Conservation (phyloP, 257 asterid genomes). For the Mentha longifolia region DNA sequence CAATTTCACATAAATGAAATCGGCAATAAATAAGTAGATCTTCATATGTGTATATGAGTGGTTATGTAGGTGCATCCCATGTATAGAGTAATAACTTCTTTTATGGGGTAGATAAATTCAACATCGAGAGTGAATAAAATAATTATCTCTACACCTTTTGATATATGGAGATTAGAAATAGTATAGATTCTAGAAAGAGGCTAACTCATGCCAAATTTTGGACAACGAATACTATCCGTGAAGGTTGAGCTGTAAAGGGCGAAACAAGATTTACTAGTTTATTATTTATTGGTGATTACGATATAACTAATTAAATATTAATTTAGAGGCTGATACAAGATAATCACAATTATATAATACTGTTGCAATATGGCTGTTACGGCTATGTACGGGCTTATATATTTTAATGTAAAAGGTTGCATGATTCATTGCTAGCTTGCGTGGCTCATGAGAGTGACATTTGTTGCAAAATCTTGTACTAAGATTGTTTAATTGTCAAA, state of each 20-base stretch:
- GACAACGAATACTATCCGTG: slow-evolving; percentile 16
- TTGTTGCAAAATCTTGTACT: too few relatives aligned
- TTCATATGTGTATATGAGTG: too few relatives aligned
- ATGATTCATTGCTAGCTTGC: slow-evolving; percentile 20
- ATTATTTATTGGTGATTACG: slow-evolving; percentile 19
- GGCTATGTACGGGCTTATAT: slow-evolving; percentile 38
- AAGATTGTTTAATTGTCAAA: too few relatives aligned
- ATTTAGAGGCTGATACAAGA: neutral
- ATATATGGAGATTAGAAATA: slow-evolving; percentile 27
- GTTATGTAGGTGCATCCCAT: too few relatives aligned
- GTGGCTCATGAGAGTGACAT: slow-evolving; percentile 22
- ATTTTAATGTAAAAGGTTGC: slow-evolving; percentile 18
- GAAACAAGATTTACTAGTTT: neutral
- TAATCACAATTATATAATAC: neutral
- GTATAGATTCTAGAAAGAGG: slow-evolving; percentile 18
- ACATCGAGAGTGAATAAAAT: neutral
- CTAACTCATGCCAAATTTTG: neutral
- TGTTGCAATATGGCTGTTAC: slow-evolving; percentile 21
- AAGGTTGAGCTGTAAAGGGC: slow-evolving; percentile 30
- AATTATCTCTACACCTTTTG: slow-evolving; percentile 20
- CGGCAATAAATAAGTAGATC: too few relatives aligned
- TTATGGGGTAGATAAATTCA: too few relatives aligned
- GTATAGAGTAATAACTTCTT: too few relatives aligned
- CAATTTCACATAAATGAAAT: too few relatives aligned
- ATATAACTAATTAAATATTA: slow-evolving; percentile 20